These are phyloP conservation scores for Trichoderma hamatum DNA, from an alignment of 2,329 filamentous ascomycete species.

Conservation along the genomic window DNA sequence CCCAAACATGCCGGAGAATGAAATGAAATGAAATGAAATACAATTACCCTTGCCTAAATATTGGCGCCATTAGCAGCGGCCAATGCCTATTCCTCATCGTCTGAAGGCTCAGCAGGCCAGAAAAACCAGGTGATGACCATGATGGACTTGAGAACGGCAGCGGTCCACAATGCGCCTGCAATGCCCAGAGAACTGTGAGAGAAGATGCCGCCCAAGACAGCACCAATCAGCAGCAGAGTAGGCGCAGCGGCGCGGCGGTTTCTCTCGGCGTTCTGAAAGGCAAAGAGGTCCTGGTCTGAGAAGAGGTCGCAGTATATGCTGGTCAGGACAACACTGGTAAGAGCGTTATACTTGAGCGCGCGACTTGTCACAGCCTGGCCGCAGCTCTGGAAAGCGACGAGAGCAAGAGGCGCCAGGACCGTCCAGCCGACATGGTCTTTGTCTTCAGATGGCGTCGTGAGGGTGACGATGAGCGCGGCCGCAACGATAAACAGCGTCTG, in stretches of 20 bases:
- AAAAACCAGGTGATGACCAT: slow-evolving; percentile 62
- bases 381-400: slow-evolving; percentile 76
- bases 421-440: slow-evolving; percentile 57
- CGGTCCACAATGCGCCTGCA: slow-evolving; percentile 62
- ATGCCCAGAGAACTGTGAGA: slow-evolving; percentile 53
- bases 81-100: slow-evolving; percentile 31
- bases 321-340: slow-evolving; percentile 79
- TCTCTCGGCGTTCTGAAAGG: slow-evolving; percentile 50
- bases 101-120: slow-evolving; percentile 56
- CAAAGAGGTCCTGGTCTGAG: slow-evolving; percentile 60
- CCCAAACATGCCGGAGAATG: not conserved
- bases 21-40: not conserved
- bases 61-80: not conserved
- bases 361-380: slow-evolving; percentile 78
- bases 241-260: slow-evolving; percentile 56
- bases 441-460: slow-evolving; percentile 45
- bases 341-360: slow-evolving; percentile 67
- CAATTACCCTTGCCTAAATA: not conserved
- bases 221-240: slow-evolving; percentile 52
- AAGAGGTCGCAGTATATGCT: slow-evolving; percentile 83
- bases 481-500: slow-evolving; percentile 55
- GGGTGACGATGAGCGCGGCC: slow-evolving; percentile 58
- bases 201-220: slow-evolving; percentile 54
- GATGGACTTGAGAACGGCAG: slow-evolving; percentile 56
- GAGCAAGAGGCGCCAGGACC: slow-evolving; percentile 66